Conservation (phyloP, 352 stramenopile species). For the Phytophthora sojae region DNA sequence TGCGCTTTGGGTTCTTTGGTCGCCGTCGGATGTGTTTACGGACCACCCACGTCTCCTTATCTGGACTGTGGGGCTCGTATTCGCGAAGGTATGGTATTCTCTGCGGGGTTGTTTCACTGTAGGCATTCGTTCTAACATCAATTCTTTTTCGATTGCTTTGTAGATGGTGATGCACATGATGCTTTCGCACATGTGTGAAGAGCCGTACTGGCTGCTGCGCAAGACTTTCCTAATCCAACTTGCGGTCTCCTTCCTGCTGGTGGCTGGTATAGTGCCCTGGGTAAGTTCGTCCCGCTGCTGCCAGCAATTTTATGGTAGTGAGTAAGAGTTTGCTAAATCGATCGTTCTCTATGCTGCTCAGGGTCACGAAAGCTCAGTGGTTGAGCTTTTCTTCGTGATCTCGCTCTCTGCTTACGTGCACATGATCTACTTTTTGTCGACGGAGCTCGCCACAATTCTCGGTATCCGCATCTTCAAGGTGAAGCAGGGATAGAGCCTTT, state of each 20-base stretch:
- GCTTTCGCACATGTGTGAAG: slow-evolving; percentile 88
- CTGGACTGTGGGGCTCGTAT: slow-evolving; percentile 85
- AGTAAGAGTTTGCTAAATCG: slow-evolving; percentile 6
- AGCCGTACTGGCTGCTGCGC: slow-evolving; percentile 85
- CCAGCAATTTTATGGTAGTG: neutral
- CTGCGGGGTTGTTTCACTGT: neutral
- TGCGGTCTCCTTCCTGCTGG: slow-evolving; percentile 66
- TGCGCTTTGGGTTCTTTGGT: slow-evolving; percentile 81
- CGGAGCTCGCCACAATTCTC: slow-evolving; percentile 77
- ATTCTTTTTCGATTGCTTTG: neutral
- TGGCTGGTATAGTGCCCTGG: slow-evolving; percentile 77
- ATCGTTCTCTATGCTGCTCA: slow-evolving; percentile 22
- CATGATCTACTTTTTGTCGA: slow-evolving; percentile 88
- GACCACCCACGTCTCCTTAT: slow-evolving; percentile 87
- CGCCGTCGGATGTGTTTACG: slow-evolving; percentile 82
- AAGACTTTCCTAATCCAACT: slow-evolving; percentile 84
- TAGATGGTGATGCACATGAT: slow-evolving; percentile 93
- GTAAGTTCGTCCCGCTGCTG: slow-evolving; percentile 40
- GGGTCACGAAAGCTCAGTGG: slow-evolving; percentile 72
- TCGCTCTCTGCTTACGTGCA: slow-evolving; percentile 73
- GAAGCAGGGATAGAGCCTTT: slow-evolving; percentile 52
- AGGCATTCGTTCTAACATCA: neutral
- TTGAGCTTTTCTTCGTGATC: slow-evolving; percentile 83
- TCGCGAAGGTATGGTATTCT: slow-evolving; percentile 65
- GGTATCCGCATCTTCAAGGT: slow-evolving; percentile 87